Evolutionary conservation across 257 asterid species (phyloP), one percentile per base, ranked within the genome.

Genomic region (Ajuga chamaepitys): DNA sequence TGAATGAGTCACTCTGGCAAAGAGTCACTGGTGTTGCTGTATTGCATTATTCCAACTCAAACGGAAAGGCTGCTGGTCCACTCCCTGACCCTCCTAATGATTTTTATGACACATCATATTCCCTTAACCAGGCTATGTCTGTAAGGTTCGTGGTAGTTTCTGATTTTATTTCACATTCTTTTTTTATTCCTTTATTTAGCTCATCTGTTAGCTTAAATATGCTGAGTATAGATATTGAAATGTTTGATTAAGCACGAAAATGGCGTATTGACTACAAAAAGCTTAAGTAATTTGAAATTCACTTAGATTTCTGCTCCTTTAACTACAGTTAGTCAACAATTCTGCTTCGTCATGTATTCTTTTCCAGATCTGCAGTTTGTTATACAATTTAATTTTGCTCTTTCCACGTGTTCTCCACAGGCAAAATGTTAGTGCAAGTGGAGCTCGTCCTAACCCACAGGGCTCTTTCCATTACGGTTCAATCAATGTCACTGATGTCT

Each of bases 391-490:
- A 37, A n/a, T 40, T n/a, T 46, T 13, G 56, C 26, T 61, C 41
- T 54, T 75, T 71, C 14, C 16, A 12, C 46, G 7, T 38, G 9
- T 9, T 20, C 21, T 35, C 47, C 25, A 65, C 84, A 94, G 99
- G 95, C 96, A 85, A 84, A 94, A 94, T 60, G 86, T 62, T 12
- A 26, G 79, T 70, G 96, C 99, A n/a, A 85, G 95, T 71, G 99
- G 99, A 68, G 99, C 99, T 58, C 95, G 99, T 51, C 99, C 99
- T 1, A 94, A 94, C 44, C 99, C 99, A 4, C 99, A 94, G 78
- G 99, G 99, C 35, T 94, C 99, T 6, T 94, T 85, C 75, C 98
- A 75, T 68, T 94, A 94, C 17, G 98, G 98, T 65, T 73, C 79
- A 45, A 86, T 94, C 66, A 90, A 86, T 26, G 91, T 94, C 9